Evolutionary conservation across 2,329 filamentous ascomycete genomes (phyloP), one percentile per base, ranked within the genome.

Genomic region (Ophiostoma sp.): DNA sequence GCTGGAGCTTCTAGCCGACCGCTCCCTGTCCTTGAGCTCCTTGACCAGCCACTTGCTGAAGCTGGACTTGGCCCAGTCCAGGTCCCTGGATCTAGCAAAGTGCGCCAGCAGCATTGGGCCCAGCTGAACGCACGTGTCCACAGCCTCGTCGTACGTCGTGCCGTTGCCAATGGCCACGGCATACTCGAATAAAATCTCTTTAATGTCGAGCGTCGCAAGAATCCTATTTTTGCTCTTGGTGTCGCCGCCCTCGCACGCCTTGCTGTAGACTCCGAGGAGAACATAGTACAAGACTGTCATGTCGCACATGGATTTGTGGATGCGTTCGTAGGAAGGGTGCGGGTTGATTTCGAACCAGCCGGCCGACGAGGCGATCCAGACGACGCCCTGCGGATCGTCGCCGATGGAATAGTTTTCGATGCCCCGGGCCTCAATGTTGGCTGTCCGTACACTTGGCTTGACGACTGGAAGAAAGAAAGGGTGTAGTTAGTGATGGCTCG

Each of bases 291-390:
- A 81, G 9, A 85, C 84, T 15, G 92, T 87, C 1, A 89, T 90
- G 78, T 92, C 86, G 70, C 87, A 84, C 85, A 92, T 92, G 66
- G 85, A 83, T 39, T 86, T 81, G 80, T 87, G 90, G 36, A 88
- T 88, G 6, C 81, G 77, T 69, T 82, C 81, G 79, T 93, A 94
- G 2, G 82, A 80, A 11, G 83, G 78, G n/a, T 87, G 83, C 0
- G 92, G 91, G 42, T 83, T 83, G 57, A 94, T 85, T 78, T 91
- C 87, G 78, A 89, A 93, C 90, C 91, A 93, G 61, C 91, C 91
- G 15, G 89, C 87, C 71, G 84, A 80, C 50, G 90, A 90, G 39
- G 85, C 84, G 0, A 91, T 89, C 92, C 92, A 94, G 39, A 92
- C 83, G n/a, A 87, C 84, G 3, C 88, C 84, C 22, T 84, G 83